Percentiles rank a stretch among this genome's conserved stretches.
These are phyloP conservation scores for Colletotrichum theobromicola DNA, from an alignment of 2,329 filamentous ascomycete species.

Conservation along the genomic window DNA sequence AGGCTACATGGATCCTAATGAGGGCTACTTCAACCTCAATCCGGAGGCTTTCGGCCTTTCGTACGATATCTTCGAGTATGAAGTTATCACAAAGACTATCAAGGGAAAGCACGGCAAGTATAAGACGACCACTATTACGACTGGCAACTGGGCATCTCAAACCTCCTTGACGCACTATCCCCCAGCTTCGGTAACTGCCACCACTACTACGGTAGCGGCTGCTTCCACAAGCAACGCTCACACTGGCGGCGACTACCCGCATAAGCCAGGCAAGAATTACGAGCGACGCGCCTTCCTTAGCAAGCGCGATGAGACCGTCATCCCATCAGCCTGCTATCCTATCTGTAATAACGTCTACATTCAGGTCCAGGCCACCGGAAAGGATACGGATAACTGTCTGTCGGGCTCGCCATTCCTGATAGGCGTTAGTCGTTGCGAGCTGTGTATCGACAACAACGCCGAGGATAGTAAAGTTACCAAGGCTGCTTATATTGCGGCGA, in stretches of 20 bases:
- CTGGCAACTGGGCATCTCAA: slow-evolving; percentile 62
- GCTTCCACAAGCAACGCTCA: not conserved
- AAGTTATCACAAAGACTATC: slow-evolving; percentile 40
- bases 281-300: slow-evolving; percentile 24
- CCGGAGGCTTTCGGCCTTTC: slow-evolving; percentile 66
- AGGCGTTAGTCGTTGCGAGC: slow-evolving; percentile 41
- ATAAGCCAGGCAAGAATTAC: slow-evolving; percentile 15
- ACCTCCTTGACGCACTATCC: slow-evolving; percentile 48
- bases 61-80: slow-evolving; percentile 63
- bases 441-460: slow-evolving; percentile 40
- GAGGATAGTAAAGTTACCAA: not conserved
- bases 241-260: not conserved
- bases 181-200: slow-evolving; percentile 23
- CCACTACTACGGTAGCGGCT: slow-evolving; percentile 22
- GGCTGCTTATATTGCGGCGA: not conserved
- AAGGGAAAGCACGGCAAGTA: slow-evolving; percentile 34
- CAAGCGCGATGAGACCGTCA: slow-evolving; percentile 44
- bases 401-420: slow-evolving; percentile 44
- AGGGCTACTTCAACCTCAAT: slow-evolving; percentile 70
- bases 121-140: slow-evolving; percentile 49
- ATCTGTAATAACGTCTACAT: slow-evolving; percentile 55
- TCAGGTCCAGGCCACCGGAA: slow-evolving; percentile 54
- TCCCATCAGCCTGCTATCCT: slow-evolving; percentile 56
- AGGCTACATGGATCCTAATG: slow-evolving; percentile 54
- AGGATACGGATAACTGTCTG: slow-evolving; percentile 27